Conservation (phyloP, 2,329 filamentous ascomycete genomes). For the Arthrobotrys conoides region DNA sequence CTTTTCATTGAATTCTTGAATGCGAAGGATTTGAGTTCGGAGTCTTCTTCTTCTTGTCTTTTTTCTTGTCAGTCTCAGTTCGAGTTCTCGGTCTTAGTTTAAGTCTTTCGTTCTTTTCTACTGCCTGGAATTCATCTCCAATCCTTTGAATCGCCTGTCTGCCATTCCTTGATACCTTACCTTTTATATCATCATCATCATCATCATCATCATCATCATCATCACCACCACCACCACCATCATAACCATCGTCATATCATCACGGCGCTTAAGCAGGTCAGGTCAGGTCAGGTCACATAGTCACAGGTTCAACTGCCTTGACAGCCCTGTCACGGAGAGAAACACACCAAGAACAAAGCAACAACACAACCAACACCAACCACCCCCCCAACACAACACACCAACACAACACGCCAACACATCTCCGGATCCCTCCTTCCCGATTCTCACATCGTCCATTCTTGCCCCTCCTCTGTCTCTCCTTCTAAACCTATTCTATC, state of each 20-base stretch:
- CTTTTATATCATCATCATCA: conserved; percentile 4
- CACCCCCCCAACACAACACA: not conserved
- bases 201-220: conserved; percentile 8
- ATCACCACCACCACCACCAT: too few species aligned
- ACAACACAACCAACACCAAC: conserved; percentile 23
- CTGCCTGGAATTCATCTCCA: not conserved
- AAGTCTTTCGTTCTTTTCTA: conserved; percentile 16
- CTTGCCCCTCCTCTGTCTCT: conserved; percentile 31
- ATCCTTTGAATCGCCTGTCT: conserved; percentile 5
- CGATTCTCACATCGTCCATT: conserved; percentile 22
- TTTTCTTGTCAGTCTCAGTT: not conserved
- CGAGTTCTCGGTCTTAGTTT: too few species aligned
- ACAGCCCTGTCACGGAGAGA: not conserved
- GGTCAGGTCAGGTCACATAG: conserved; percentile 28
- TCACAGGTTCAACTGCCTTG: conserved; percentile 31
- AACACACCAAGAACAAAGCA: not conserved
- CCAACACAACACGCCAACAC: conserved; percentile 33
- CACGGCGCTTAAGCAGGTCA: conserved; percentile 49
- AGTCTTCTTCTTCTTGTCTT: conserved; percentile 1
- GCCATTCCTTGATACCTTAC: conserved; percentile 21
- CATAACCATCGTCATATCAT: conserved; percentile 13
- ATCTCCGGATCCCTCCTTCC: conserved; percentile 31
- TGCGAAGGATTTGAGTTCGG: conserved; percentile 16
- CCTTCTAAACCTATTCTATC: not conserved
- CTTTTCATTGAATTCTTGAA: conserved; percentile 12